phyloP scores from a whole-genome alignment of 352 stramenopile genomes.

The Globisporangium perplexum region DNA sequence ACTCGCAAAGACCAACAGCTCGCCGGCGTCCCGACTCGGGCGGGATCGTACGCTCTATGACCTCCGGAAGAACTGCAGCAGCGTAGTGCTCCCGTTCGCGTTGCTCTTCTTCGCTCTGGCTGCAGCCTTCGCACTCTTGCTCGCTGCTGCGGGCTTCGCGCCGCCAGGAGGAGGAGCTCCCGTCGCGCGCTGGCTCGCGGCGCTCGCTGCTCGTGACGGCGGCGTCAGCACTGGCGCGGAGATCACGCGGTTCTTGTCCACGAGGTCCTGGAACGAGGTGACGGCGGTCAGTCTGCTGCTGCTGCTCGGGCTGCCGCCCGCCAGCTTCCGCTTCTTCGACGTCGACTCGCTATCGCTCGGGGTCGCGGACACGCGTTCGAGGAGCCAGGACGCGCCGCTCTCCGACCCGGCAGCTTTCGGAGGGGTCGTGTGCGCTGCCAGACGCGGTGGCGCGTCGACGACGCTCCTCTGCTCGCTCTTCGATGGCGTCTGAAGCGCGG shows the following conservation, averaged over 20 bases:
- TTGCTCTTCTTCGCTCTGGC: conserved; percentile 5
- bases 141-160: background rate
- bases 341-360: conserved; percentile 2
- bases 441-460: background rate
- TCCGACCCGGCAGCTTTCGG: conserved; percentile 2
- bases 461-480: conserved; percentile 4
- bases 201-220: conserved; percentile 1
- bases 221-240: conserved; percentile 1
- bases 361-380: conserved; percentile 11
- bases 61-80: conserved; percentile 49
- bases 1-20: background rate
- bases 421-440: conserved; percentile 11
- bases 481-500: background rate
- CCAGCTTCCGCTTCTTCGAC: conserved; percentile 6
- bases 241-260: conserved; percentile 22
- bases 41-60: conserved; percentile 2
- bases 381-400: conserved; percentile 16
- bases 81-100: conserved; percentile 16
- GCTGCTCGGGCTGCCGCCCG: background rate
- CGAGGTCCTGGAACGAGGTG: conserved; percentile 33
- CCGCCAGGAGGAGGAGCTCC: background rate
- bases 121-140: background rate
- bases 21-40: no score
- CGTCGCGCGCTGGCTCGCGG: background rate
- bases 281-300: conserved; percentile 1